Percentiles rank a stretch among this genome's conserved stretches.
Conservation (phyloP, 1,284 basidiomycete genomes). For the Coniferiporia weirii region DNA sequence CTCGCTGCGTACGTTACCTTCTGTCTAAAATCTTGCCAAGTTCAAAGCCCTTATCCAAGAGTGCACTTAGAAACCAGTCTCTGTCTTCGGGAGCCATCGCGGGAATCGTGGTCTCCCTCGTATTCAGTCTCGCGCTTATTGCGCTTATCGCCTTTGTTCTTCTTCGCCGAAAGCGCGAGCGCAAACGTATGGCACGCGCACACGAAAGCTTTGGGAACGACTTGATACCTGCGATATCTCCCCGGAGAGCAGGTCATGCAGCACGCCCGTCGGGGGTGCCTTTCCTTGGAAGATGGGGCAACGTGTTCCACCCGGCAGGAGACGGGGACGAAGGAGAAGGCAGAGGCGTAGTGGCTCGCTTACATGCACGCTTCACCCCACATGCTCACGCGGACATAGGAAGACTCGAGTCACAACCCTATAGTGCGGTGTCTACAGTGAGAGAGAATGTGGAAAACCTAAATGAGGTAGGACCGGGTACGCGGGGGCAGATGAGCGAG, state of each 20-base stretch:
- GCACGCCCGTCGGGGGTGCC: constrained; percentile 5
- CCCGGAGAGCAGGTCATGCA: constrained; percentile 3
- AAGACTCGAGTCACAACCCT: too few relatives aligned
- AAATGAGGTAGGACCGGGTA: not conserved
- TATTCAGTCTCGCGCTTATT: constrained; percentile 2
- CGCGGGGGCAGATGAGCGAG: not conserved
- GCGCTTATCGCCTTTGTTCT: constrained; percentile 6
- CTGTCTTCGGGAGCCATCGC: constrained; percentile 2
- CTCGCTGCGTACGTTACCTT: too few relatives aligned
- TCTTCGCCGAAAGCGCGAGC: not conserved
- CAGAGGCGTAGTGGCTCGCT: not conserved
- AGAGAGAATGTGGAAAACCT: not conserved
- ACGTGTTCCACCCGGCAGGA: not conserved
- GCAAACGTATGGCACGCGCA: not conserved
- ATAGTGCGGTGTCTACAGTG: not conserved
- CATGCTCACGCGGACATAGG: too few relatives aligned
- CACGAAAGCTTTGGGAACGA: constrained; percentile 11
- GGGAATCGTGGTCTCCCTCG: constrained; percentile 1
- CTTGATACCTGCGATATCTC: not conserved
- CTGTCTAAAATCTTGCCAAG: too few relatives aligned
- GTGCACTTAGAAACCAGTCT: not conserved
- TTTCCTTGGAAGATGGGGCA: not conserved
- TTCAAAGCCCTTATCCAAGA: not conserved
- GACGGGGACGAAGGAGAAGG: not conserved
- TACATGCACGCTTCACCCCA: too few relatives aligned